Evolutionary conservation across 495 filamentous ascomycete species (phyloP).

Genomic region (Acidiella bohemica): DNA sequence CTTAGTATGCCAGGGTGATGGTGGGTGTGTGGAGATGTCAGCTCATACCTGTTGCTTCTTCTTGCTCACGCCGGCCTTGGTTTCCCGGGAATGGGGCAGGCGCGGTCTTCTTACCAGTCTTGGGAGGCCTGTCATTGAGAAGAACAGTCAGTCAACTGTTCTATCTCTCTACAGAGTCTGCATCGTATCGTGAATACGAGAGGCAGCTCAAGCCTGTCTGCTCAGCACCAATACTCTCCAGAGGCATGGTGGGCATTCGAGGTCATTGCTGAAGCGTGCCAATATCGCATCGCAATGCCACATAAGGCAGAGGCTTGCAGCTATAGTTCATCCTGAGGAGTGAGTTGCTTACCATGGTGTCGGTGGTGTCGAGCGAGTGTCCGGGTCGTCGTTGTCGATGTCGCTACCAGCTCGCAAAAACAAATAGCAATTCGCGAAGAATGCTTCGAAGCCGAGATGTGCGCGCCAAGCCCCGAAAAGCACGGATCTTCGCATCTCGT

Average conservation of each 20-base stretch:
- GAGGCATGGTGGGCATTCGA: constrained; percentile 10
- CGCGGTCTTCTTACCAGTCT: constrained; percentile 89
- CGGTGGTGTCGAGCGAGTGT: constrained; percentile 5
- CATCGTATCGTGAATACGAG: background rate
- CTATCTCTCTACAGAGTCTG: constrained; percentile 21
- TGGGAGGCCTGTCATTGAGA: constrained; percentile 99
- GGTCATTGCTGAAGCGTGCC: constrained; percentile 17
- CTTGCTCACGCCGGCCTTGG: constrained; percentile 78
- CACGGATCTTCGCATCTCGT: background rate
- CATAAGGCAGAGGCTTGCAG: constrained; percentile 15
- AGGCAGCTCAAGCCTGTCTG: constrained; percentile 19
- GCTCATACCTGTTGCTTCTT: constrained; percentile 83
- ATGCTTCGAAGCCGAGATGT: background rate
- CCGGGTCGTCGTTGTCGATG: constrained; percentile 5
- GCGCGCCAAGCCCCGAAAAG: background rate
- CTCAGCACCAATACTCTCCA: constrained; percentile 12
- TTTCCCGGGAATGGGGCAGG: constrained; percentile 91
- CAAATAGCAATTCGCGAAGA: background rate
- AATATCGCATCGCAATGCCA: background rate
- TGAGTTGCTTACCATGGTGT: constrained; percentile 17
- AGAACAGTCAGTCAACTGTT: constrained; percentile 31
- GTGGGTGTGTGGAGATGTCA: background rate
- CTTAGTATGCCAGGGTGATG: background rate
- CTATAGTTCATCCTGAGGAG: constrained; percentile 1
- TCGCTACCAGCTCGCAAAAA: too few species aligned